These are phyloP conservation scores for Erodium maritimum DNA, from an alignment of 345 rosid species.

Conservation along the genomic window DNA sequence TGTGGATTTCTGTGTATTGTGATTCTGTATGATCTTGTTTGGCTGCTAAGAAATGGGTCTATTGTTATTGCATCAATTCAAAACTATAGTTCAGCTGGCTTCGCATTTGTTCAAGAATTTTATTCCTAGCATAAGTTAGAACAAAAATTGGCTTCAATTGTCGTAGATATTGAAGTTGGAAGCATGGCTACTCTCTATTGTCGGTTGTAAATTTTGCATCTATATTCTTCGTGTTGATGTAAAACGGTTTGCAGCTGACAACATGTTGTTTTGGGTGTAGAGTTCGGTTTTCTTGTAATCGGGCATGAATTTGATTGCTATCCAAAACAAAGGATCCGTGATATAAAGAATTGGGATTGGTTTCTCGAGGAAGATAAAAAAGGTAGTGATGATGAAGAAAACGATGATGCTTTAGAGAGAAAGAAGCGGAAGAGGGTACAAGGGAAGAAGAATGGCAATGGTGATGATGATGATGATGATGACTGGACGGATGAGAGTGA, in stretches of 20 bases:
- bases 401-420: constrained; percentile 16
- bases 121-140: no score
- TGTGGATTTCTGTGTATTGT: neutral
- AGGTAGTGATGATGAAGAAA: constrained; percentile 22
- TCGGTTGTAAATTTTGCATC: neutral
- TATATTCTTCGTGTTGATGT: neutral
- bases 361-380: constrained; percentile 41
- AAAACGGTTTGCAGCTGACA: neutral
- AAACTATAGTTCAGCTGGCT: no score
- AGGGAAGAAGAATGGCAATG: constrained; percentile 2
- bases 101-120: no score
- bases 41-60: neutral
- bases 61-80: no score
- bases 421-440: constrained; percentile 32
- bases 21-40: neutral
- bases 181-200: neutral
- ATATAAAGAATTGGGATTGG: constrained; percentile 65
- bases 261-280: constrained; percentile 28
- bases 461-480: constrained; percentile 29
- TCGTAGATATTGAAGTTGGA: no score
- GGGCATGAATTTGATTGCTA: constrained; percentile 66
- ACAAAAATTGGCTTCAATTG: no score
- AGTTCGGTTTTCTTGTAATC: constrained; percentile 67
- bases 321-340: constrained; percentile 29
- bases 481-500: constrained; percentile 61